Percentiles rank a stretch among this genome's conserved stretches.
Conservation (phyloP, 2,329 filamentous ascomycete genomes). For the Zarea fungicola region DNA sequence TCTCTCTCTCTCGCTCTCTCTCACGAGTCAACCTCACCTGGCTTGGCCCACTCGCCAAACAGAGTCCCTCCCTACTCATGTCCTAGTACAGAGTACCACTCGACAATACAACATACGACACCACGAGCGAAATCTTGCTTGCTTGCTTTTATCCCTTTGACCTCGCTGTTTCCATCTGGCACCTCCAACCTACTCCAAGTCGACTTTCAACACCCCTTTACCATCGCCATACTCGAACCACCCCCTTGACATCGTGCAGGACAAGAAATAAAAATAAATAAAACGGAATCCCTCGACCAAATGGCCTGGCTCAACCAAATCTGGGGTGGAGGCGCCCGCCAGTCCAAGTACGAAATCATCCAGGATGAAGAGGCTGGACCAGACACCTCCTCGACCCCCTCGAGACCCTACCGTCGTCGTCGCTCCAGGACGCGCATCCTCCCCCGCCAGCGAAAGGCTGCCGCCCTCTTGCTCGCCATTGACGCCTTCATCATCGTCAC, state of each 20-base stretch:
- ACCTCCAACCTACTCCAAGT: no score
- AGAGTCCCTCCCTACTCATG: no score
- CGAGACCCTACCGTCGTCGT: conserved; percentile 6
- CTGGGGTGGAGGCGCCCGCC: background rate
- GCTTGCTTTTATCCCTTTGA: no score
- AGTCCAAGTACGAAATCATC: conserved; percentile 5
- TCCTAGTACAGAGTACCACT: no score
- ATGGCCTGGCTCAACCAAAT: conserved; percentile 11
- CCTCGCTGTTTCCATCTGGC: no score
- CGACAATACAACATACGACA: no score
- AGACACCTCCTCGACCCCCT: background rate
- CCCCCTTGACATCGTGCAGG: no score
- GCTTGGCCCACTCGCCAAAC: no score
- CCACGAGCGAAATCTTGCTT: no score
- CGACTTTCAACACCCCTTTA: no score
- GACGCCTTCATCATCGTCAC: conserved; percentile 59
- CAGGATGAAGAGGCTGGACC: conserved; percentile 6
- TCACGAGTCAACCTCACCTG: background rate
- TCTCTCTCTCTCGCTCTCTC: background rate
- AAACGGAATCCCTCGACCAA: conserved; percentile 1
- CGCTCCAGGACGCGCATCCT: conserved; percentile 9
- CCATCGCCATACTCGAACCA: no score
- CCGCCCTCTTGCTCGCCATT: conserved; percentile 57
- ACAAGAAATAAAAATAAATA: no score
- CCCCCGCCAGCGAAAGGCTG: conserved; percentile 15